Percentiles rank a stretch among this genome's conserved stretches.
These are phyloP conservation scores for Fusarium mangiferae DNA, from an alignment of 2,329 filamentous ascomycete species.

Conservation along the genomic window DNA sequence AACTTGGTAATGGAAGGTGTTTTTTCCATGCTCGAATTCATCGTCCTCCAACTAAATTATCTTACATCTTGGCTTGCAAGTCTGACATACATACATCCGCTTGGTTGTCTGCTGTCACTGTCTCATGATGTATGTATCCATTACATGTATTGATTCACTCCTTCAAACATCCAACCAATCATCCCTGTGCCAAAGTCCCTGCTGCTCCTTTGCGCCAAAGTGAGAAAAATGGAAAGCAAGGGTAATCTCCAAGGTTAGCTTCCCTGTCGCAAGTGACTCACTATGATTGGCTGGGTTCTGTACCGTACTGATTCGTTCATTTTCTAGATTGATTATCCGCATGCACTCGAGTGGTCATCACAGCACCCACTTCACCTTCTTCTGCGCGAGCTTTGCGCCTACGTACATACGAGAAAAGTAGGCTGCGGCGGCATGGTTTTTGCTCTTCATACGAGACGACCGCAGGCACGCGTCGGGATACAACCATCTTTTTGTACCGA, in stretches of 20 bases:
- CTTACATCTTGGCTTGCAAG: slow-evolving; percentile 10
- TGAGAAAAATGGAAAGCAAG: slow-evolving; percentile 30
- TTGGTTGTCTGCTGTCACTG: slow-evolving; percentile 19
- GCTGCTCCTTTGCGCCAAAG: slow-evolving; percentile 6
- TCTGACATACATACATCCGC: slow-evolving; percentile 29
- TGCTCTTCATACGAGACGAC: slow-evolving; percentile 36
- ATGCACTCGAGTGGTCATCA: slow-evolving; percentile 32
- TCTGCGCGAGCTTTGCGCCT: slow-evolving; percentile 25
- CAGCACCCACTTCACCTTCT: slow-evolving; percentile 33
- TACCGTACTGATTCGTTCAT: slow-evolving; percentile 26
- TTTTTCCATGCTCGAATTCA: slow-evolving; percentile 2
- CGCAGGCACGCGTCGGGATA: slow-evolving; percentile 29
- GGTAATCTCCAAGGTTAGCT: slow-evolving; percentile 18
- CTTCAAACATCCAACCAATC: slow-evolving; percentile 19
- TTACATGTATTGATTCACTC: slow-evolving; percentile 29
- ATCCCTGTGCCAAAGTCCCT: slow-evolving; percentile 27
- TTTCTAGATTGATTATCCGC: slow-evolving; percentile 27
- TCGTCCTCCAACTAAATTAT: not conserved
- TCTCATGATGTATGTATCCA: slow-evolving; percentile 33
- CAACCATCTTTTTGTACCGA: slow-evolving; percentile 27
- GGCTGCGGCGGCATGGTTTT: slow-evolving; percentile 41
- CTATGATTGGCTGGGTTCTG: slow-evolving; percentile 34
- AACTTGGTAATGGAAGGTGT: not conserved
- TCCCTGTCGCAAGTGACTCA: slow-evolving; percentile 16
- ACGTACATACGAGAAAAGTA: slow-evolving; percentile 40